Conservation (phyloP, 805 yeast species). For the Barnettozyma siamensis region DNA sequence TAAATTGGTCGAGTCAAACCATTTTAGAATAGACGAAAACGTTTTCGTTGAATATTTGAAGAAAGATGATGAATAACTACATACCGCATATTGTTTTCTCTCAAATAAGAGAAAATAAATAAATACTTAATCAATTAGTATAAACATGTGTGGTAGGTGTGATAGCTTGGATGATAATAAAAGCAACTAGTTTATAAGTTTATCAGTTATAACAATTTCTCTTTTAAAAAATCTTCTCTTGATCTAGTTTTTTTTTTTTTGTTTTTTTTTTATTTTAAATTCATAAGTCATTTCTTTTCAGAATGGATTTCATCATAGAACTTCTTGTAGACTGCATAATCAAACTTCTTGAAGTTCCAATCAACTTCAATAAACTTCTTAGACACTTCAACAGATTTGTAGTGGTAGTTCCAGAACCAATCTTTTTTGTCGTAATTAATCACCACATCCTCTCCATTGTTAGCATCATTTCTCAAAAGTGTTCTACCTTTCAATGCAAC, state of each 20-base stretch:
- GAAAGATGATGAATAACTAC: too few species aligned
- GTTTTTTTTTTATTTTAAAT: too few species aligned
- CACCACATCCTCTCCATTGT: constrained; percentile 18
- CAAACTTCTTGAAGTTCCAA: constrained; percentile 53
- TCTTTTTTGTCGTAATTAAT: constrained; percentile 40
- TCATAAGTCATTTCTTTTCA: constrained; percentile 1
- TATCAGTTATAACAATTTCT: too few species aligned
- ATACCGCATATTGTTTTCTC: too few species aligned
- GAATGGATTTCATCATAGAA: constrained; percentile 28
- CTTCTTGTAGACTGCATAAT: constrained; percentile 40
- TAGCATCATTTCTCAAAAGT: constrained; percentile 5
- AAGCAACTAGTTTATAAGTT: too few species aligned
- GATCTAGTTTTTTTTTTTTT: too few species aligned
- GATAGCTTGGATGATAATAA: too few species aligned
- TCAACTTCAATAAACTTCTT: constrained; percentile 59
- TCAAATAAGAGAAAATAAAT: neutral
- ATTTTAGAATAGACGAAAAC: constrained; percentile 27
- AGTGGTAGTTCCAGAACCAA: constrained; percentile 38
- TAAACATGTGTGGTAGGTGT: neutral
- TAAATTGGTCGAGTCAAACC: constrained; percentile 28
- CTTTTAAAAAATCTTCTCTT: too few species aligned
- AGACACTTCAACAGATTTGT: constrained; percentile 55
- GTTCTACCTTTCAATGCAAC: constrained; percentile 8
- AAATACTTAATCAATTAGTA: too few species aligned
- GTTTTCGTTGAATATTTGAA: constrained; percentile 15